Conservation (phyloP, 768 basidiomycete species). For the Russula sp. region DNA sequence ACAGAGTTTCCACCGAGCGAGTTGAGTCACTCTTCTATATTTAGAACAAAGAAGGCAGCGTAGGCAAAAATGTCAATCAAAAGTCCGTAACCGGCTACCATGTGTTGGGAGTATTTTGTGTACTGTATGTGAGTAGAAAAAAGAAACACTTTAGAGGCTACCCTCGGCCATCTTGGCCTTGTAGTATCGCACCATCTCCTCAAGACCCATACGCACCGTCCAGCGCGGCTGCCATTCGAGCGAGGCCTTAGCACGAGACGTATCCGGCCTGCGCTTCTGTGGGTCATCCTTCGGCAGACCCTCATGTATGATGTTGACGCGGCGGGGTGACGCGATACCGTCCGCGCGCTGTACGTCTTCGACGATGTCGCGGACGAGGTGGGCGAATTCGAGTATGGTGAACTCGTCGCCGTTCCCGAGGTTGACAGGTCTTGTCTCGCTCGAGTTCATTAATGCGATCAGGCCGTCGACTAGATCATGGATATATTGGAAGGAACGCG, state of each 20-base stretch:
- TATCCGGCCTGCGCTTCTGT: conserved; percentile 91
- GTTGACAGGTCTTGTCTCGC: conserved; percentile 92
- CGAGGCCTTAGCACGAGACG: conserved; percentile 78
- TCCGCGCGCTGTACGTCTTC: conserved; percentile 89
- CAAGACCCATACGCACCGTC: conserved; percentile 89
- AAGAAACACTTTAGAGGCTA: conserved; percentile 46
- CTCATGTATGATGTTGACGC: conserved; percentile 69
- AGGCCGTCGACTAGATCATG: conserved; percentile 96
- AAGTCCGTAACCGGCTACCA: neutral
- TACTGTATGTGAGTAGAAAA: too few species aligned
- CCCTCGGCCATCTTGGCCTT: conserved; percentile 87
- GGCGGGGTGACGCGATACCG: conserved; percentile 49
- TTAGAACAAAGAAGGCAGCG: neutral
- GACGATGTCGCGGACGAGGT: conserved; percentile 87
- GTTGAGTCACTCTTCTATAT: neutral
- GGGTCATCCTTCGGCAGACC: conserved; percentile 92
- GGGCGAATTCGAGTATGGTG: conserved; percentile 91
- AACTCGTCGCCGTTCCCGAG: conserved; percentile 96
- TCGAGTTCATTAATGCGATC: conserved; percentile 92
- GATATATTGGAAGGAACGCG: conserved; percentile 96
- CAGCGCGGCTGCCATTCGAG: conserved; percentile 92
- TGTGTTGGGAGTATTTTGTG: neutral
- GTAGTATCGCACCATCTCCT: conserved; percentile 94
- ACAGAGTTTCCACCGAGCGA: neutral
- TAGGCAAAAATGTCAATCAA: neutral